Conservation (phyloP, 495 filamentous ascomycete species). For the Terfezia claveryi region DNA sequence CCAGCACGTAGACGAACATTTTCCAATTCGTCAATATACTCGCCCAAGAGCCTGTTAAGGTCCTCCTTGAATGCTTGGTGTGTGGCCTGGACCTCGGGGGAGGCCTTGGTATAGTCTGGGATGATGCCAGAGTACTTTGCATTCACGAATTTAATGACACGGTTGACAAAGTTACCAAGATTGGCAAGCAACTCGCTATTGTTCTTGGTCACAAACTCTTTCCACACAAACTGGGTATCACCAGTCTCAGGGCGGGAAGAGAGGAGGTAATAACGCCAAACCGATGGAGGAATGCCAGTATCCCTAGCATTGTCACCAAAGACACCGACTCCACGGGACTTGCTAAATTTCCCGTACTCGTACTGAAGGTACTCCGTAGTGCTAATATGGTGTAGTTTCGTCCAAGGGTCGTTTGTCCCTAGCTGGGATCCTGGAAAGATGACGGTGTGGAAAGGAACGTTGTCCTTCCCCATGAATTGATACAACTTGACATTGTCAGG, state of each 20-base stretch:
- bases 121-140: slow-evolving; percentile 47
- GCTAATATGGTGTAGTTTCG: slow-evolving; percentile 66
- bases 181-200: slow-evolving; percentile 82
- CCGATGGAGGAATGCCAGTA: slow-evolving; percentile 64
- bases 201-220: slow-evolving; percentile 60
- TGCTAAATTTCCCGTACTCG: slow-evolving; percentile 88
- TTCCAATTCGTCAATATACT: slow-evolving; percentile 54
- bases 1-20: slow-evolving; percentile 54
- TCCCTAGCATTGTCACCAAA: slow-evolving; percentile 77
- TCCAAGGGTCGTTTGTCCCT: slow-evolving; percentile 71
- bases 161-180: slow-evolving; percentile 83
- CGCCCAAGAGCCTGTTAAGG: slow-evolving; percentile 37
- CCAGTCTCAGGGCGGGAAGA: slow-evolving; percentile 72
- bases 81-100: slow-evolving; percentile 20
- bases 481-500: slow-evolving; percentile 63
- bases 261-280: slow-evolving; percentile 87
- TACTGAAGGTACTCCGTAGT: slow-evolving; percentile 95
- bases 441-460: slow-evolving; percentile 81
- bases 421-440: slow-evolving; percentile 80
- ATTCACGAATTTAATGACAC: slow-evolving; percentile 75
- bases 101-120: slow-evolving; percentile 36
- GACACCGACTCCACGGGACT: slow-evolving; percentile 70
- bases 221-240: slow-evolving; percentile 80
- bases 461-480: slow-evolving; percentile 98
- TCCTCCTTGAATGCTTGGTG: slow-evolving; percentile 38